Base-by-base conservation (phyloP, 805 yeast genomes). In the Metschnikowia santaceciliae region DNA sequence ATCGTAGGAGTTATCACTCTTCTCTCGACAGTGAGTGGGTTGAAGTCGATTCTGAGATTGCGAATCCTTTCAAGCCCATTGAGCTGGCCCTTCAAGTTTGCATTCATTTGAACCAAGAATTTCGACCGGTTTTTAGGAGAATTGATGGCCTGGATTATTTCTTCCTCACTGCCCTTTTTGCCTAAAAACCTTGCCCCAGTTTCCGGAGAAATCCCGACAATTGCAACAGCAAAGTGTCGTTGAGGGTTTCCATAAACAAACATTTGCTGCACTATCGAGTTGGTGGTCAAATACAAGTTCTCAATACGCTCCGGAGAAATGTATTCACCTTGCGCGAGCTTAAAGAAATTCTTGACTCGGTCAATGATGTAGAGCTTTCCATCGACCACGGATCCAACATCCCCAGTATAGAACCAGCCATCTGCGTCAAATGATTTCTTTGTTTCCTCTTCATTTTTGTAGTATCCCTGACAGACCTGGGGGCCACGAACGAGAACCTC, bases 301-400 rank as follows among this genome's bases (percentile, higher is more conserved):
- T 86, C 91, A 57, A 86, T 80, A 64, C 79, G 83, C 61, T 86
- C 92, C 19, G 89, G 87, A 1, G 90, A 85, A 48, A 86, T 78
- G 64, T 84, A 86, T 65, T 72, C 77, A 46, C 77, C 77, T 56
- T 72, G 76, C 3, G 76, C 64, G 52, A 72, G 68, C 55, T 86
- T 86, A 73, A 85, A 86, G 69, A 86, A 86, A 67, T 86, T 86
- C 70, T 86, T 86, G 32, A 86, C 89, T 56, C 92, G 75, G 61
- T 86, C 92, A 15, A 54, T 41, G 7, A 86, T 81, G 46, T 66
- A 71, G 19, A 86, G 62, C 48, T 83, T 74, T 13, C 90, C 88
- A 14, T 68, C 66, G 1, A 54, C 51, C 22, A 54, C 46, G 2
- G 50, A 44, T 6, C 52, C 57, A 13, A 52, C 55, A 63, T 84